phyloP scores from a whole-genome alignment of 345 rosid genomes.

The Erysimum cheiranthoides region DNA sequence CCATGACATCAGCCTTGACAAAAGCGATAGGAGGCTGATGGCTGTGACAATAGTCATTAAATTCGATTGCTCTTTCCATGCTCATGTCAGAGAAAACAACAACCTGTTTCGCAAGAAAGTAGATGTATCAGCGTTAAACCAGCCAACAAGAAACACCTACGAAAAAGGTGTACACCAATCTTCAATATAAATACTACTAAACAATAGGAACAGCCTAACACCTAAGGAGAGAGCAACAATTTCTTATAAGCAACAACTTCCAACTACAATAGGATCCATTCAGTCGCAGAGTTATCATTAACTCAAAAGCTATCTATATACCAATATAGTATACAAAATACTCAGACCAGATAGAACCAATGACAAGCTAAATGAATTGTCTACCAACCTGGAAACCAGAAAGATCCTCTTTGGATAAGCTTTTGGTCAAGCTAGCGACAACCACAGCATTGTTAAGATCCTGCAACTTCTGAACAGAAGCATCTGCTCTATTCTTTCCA shows the following conservation, averaged over 20 bases:
- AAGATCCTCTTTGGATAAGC: slow-evolving; percentile 76
- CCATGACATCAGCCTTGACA: slow-evolving; percentile 92
- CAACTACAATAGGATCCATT: not conserved
- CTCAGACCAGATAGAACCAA: slow-evolving; percentile 12
- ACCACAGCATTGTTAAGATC: slow-evolving; percentile 92
- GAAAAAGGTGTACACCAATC: slow-evolving; percentile 1
- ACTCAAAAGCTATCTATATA: slow-evolving; percentile 1
- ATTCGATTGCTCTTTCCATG: slow-evolving; percentile 77
- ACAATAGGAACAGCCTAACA: slow-evolving; percentile 3
- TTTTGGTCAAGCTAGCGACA: slow-evolving; percentile 69
- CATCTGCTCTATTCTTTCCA: slow-evolving; percentile 94
- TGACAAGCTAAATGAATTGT: slow-evolving; percentile 10
- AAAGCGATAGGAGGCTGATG: slow-evolving; percentile 92
- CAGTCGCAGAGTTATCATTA: slow-evolving; percentile 9
- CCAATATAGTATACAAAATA: not conserved
- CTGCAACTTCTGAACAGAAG: slow-evolving; percentile 92
- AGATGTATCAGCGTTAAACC: slow-evolving; percentile 24
- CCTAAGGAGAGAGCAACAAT: not conserved
- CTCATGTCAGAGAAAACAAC: slow-evolving; percentile 88
- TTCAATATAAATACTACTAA: not conserved
- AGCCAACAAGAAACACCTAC: slow-evolving; percentile 21
- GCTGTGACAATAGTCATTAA: slow-evolving; percentile 81
- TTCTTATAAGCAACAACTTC: slow-evolving; percentile 6
- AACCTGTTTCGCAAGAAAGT: slow-evolving; percentile 60
- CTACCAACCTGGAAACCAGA: slow-evolving; percentile 79